A percentile compares a stretch with the other conserved stretches of the same genome.
These are phyloP conservation scores for Fusarium coffeatum DNA, from an alignment of 2,329 filamentous ascomycete species.

Conservation along the genomic window DNA sequence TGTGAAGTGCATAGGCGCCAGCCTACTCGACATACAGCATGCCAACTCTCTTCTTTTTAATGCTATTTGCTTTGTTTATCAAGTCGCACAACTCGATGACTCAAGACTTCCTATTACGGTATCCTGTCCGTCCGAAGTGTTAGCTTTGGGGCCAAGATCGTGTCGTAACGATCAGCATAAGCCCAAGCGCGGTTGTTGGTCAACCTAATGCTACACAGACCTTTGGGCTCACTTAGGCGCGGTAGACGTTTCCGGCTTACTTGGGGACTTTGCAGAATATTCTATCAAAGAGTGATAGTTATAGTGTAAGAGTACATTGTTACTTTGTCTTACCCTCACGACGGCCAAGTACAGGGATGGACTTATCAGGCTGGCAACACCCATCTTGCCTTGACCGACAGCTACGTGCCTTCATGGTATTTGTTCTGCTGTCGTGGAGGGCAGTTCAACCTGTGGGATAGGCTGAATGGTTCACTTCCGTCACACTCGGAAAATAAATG, in stretches of 20 bases:
- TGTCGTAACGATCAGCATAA: slow-evolving; percentile 29
- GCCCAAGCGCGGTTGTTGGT: slow-evolving; percentile 34
- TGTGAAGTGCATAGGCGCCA: slow-evolving; percentile 42
- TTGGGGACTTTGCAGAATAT: not conserved
- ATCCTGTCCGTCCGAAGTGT: slow-evolving; percentile 28
- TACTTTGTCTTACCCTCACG: not conserved
- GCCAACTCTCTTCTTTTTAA: slow-evolving; percentile 22
- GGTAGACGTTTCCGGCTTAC: slow-evolving; percentile 15
- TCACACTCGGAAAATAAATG: slow-evolving; percentile 15
- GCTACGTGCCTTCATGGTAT: not conserved
- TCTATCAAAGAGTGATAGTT: not conserved
- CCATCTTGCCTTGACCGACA: slow-evolving; percentile 1
- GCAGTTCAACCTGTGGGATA: slow-evolving; percentile 8
- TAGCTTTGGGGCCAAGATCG: slow-evolving; percentile 23
- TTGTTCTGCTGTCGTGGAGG: slow-evolving; percentile 3
- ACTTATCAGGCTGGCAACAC: not conserved
- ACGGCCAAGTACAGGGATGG: slow-evolving; percentile 5
- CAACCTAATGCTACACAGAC: slow-evolving; percentile 20
- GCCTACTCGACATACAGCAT: slow-evolving; percentile 19
- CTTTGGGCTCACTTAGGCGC: slow-evolving; percentile 21
- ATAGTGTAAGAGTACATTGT: not conserved
- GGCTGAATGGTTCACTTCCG: not conserved
- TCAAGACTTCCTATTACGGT: slow-evolving; percentile 28
- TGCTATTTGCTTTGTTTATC: slow-evolving; percentile 34
- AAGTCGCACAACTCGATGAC: slow-evolving; percentile 20